Percentiles rank a stretch among this genome's conserved stretches.
These are phyloP conservation scores for Phytopythium montanum DNA, from an alignment of 352 stramenopile genomes.

Conservation along the genomic window DNA sequence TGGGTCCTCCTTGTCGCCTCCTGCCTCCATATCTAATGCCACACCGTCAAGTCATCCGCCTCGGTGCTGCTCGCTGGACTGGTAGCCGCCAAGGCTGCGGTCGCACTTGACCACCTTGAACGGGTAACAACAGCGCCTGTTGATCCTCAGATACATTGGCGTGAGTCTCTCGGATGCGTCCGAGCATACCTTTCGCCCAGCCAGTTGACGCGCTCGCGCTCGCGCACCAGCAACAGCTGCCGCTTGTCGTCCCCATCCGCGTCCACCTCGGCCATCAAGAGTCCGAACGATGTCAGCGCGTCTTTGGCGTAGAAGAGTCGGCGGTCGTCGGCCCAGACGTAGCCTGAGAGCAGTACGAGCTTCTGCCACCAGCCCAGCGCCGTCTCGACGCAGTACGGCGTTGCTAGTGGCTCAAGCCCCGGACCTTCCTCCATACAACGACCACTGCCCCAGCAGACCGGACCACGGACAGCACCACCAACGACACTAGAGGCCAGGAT, in stretches of 20 bases:
- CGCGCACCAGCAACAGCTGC: background rate
- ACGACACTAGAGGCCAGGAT: slow-evolving; percentile 24
- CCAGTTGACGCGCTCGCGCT: background rate
- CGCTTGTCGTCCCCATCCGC: background rate
- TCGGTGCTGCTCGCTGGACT: background rate
- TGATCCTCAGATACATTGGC: background rate
- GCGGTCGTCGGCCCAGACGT: slow-evolving; percentile 9
- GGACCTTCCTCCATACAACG: slow-evolving; percentile 10
- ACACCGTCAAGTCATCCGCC: background rate
- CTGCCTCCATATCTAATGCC: background rate
- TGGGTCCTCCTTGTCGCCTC: background rate
- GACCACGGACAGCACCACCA: slow-evolving; percentile 15
- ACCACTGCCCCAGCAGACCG: slow-evolving; percentile 17
- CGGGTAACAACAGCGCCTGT: background rate
- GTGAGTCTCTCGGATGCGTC: background rate
- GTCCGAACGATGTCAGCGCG: background rate
- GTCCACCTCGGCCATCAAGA: background rate
- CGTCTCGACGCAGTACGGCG: slow-evolving; percentile 10
- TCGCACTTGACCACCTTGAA: background rate
- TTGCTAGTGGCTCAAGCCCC: background rate
- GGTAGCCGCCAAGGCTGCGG: background rate
- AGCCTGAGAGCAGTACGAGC: slow-evolving; percentile 15
- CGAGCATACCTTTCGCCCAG: background rate
- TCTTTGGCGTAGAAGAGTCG: background rate
- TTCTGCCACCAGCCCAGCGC: slow-evolving; percentile 14